Percentiles rank a stretch among this genome's conserved stretches.
Conservation (phyloP, 441 rosid species). For the Pelargonium fulgidum region DNA sequence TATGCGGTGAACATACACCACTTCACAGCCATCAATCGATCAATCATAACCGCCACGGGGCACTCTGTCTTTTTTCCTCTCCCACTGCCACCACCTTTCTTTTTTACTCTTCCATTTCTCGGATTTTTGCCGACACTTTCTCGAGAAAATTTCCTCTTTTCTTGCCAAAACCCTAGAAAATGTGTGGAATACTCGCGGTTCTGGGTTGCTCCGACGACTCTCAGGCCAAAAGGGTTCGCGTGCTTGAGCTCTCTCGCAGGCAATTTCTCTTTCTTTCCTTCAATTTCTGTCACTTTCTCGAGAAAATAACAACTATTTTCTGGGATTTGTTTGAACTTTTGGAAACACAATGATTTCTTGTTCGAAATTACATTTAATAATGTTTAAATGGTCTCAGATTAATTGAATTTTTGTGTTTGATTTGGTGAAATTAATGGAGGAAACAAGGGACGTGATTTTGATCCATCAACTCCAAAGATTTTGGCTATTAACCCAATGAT, state of each 20-base stretch:
- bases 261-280: conserved; percentile 12
- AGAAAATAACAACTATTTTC: background rate
- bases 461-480: too few relatives aligned
- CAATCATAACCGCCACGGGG: background rate
- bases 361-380: too few relatives aligned
- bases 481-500: too few relatives aligned
- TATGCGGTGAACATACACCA: conserved; percentile 6
- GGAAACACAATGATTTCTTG: too few relatives aligned
- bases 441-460: too few relatives aligned
- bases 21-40: background rate
- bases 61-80: background rate
- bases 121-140: background rate
- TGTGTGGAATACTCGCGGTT: conserved; percentile 97
- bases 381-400: too few relatives aligned
- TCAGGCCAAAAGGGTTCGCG: conserved; percentile 86
- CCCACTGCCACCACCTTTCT: background rate
- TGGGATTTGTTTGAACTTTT: background rate
- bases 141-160: background rate
- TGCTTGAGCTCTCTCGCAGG: conserved; percentile 91
- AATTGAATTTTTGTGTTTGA: too few relatives aligned
- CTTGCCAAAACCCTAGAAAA: conserved; percentile 14
- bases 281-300: background rate
- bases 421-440: too few relatives aligned
- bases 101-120: background rate
- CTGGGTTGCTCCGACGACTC: conserved; percentile 78